A percentile compares a stretch with the other conserved stretches of the same genome.
Conservation (phyloP, 805 yeast species). For the Ogataea paraovalis region DNA sequence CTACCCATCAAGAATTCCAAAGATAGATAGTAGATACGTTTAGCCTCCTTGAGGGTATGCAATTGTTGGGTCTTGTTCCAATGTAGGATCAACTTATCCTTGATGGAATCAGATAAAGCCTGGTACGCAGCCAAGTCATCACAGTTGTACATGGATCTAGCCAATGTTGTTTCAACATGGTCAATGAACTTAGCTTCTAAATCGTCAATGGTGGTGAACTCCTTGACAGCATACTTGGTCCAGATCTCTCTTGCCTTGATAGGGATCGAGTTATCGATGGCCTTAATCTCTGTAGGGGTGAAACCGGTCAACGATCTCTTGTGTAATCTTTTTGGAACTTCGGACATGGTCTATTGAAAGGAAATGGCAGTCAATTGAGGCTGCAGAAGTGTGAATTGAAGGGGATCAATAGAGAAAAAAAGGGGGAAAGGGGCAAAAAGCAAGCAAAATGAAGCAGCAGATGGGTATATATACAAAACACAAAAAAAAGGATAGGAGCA, state of each 20-base stretch:
- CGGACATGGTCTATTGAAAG: conserved; percentile 1
- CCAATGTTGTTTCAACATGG: conserved; percentile 88
- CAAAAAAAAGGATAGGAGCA: too few species aligned
- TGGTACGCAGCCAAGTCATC: conserved; percentile 91
- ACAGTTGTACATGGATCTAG: conserved; percentile 89
- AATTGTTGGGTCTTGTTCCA: conserved; percentile 94
- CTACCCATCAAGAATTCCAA: conserved; percentile 92
- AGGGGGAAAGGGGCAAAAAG: neutral
- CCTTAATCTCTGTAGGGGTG: conserved; percentile 82
- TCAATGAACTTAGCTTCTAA: conserved; percentile 69
- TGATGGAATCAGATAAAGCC: conserved; percentile 73
- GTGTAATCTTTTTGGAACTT: conserved; percentile 32
- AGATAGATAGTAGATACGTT: conserved; percentile 81
- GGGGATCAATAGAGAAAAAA: neutral
- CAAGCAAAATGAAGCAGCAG: neutral
- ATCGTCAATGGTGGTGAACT: conserved; percentile 45
- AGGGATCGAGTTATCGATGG: conserved; percentile 80
- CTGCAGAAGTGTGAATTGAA: neutral
- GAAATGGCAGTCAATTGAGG: neutral
- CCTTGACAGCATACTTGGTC: conserved; percentile 62
- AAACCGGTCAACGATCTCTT: conserved; percentile 85
- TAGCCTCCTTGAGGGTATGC: conserved; percentile 78
- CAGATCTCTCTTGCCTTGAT: conserved; percentile 71
- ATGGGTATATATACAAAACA: neutral
- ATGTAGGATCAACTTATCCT: conserved; percentile 76